A percentile compares a stretch with the other conserved stretches of the same genome.
phyloP scores from a whole-genome alignment of 352 stramenopile species.

The Globisporangium polare region DNA sequence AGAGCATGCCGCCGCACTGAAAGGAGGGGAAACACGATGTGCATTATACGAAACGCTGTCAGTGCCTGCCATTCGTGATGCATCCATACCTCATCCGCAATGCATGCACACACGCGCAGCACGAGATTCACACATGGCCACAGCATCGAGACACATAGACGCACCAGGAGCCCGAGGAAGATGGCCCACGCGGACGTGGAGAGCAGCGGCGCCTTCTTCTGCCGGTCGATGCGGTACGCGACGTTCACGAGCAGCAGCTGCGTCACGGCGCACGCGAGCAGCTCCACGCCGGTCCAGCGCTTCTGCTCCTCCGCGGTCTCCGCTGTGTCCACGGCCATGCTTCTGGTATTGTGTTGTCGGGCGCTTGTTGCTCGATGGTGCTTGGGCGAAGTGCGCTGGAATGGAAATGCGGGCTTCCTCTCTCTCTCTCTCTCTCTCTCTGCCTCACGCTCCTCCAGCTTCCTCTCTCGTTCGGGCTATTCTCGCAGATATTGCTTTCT shows the following conservation, averaged over 20 bases:
- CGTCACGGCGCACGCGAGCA: constrained; percentile 41
- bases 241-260: constrained; percentile 54
- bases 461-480: too few species aligned
- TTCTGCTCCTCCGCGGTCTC: constrained; percentile 18
- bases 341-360: neutral
- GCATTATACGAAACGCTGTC: too few species aligned
- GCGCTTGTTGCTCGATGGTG: too few species aligned
- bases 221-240: constrained; percentile 48
- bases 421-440: too few species aligned
- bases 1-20: constrained; percentile 30
- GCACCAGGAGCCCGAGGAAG: constrained; percentile 40
- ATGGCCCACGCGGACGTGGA: constrained; percentile 55
- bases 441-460: too few species aligned
- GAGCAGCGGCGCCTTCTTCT: constrained; percentile 30
- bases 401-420: too few species aligned
- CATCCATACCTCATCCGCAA: too few species aligned
- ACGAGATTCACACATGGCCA: neutral
- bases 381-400: too few species aligned
- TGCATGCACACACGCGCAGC: too few species aligned
- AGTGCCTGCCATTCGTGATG: too few species aligned
- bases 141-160: neutral
- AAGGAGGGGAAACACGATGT: neutral
- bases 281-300: constrained; percentile 37
- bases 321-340: neutral
- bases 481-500: too few species aligned